Conservation (phyloP, 176 grass and related monocot genomes). For the Saccharum officinarum region DNA sequence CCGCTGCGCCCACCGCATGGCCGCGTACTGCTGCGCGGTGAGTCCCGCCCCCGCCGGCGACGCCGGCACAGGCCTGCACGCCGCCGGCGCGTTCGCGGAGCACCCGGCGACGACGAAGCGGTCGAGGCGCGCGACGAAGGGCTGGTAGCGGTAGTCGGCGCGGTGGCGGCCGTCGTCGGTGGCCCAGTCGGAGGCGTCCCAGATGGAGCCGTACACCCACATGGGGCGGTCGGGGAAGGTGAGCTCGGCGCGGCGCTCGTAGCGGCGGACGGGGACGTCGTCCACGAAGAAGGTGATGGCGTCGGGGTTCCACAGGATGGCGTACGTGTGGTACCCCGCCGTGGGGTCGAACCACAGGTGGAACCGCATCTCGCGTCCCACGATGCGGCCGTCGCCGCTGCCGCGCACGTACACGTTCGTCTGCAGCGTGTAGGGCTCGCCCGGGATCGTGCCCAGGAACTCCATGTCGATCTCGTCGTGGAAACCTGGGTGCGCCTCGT, state of each 20-base stretch:
- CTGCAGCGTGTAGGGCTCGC: conserved; percentile 74
- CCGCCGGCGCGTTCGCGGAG: neutral
- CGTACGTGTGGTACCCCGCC: conserved; percentile 55
- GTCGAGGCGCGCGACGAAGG: conserved; percentile 50
- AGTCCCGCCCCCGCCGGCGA: conserved; percentile 49
- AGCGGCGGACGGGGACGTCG: conserved; percentile 66
- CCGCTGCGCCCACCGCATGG: conserved; percentile 68
- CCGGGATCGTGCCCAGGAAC: conserved; percentile 63
- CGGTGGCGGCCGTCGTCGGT: conserved; percentile 68
- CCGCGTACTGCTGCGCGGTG: conserved; percentile 46
- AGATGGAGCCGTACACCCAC: conserved; percentile 89
- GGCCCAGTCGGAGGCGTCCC: conserved; percentile 85
- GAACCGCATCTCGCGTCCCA: conserved; percentile 68
- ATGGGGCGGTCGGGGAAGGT: conserved; percentile 65
- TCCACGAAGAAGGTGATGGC: conserved; percentile 79
- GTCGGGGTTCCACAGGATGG: conserved; percentile 69
- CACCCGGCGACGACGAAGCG: conserved; percentile 53
- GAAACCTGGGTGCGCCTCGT: conserved; percentile 63
- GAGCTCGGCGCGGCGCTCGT: conserved; percentile 56
- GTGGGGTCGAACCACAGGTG: conserved; percentile 81
- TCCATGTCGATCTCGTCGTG: conserved; percentile 89
- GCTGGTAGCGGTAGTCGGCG: conserved; percentile 79
- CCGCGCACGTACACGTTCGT: conserved; percentile 76
- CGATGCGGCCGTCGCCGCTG: conserved; percentile 67
- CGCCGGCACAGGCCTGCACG: conserved; percentile 40